A percentile compares a stretch with the other conserved stretches of the same genome.
Conservation (phyloP, 257 asterid genomes). For the Solanum medicagineum region DNA sequence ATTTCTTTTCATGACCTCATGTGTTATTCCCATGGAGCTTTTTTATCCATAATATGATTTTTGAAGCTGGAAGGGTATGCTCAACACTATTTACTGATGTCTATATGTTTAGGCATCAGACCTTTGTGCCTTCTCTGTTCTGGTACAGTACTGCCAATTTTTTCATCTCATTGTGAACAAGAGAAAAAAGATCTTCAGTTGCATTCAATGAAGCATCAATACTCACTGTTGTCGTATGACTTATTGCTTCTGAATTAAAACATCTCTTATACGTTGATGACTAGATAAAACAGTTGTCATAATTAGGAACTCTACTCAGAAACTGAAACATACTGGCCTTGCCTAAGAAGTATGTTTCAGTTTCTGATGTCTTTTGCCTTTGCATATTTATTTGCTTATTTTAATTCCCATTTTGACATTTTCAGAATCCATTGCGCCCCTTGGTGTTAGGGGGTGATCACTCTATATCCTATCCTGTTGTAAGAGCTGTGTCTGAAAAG, state of each 20-base stretch:
- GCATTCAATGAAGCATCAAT: not conserved
- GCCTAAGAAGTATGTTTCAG: not conserved
- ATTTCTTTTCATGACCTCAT: not conserved
- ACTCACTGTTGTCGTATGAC: not conserved
- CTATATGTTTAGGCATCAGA: not conserved
- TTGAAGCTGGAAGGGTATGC: not conserved
- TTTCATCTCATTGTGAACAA: not conserved
- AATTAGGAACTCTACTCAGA: not conserved
- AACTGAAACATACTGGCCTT: too few species aligned
- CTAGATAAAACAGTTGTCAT: not conserved
- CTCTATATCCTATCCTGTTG: constrained; percentile 88
- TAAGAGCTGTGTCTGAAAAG: constrained; percentile 96
- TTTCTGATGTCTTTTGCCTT: not conserved
- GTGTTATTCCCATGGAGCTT: not conserved
- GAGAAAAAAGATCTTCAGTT: not conserved
- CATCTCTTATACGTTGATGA: not conserved
- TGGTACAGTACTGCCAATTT: not conserved
- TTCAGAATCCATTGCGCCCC: constrained; percentile 78
- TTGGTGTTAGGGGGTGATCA: constrained; percentile 97
- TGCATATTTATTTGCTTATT: not conserved
- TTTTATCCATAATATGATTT: not conserved
- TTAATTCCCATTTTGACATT: not conserved
- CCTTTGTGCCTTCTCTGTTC: not conserved
- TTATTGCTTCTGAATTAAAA: not conserved
- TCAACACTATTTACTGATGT: not conserved